These are phyloP conservation scores for Spathaspora sp. DNA, from an alignment of 805 yeast genomes.

Conservation along the genomic window DNA sequence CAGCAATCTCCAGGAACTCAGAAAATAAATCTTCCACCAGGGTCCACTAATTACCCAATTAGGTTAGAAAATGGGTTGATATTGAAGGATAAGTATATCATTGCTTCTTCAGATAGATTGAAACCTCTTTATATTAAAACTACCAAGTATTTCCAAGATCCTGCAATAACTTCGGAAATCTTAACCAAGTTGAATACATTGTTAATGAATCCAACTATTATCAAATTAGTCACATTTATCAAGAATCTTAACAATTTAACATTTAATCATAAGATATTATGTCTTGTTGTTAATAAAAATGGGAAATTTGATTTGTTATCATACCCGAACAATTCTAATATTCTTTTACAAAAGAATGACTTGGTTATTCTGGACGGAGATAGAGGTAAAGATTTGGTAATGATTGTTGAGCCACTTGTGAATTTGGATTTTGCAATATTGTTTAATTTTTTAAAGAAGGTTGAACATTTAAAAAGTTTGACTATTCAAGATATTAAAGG, in stretches of 20 bases:
- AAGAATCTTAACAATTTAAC: constrained; percentile 39
- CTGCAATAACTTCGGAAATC: constrained; percentile 22
- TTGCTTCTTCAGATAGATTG: constrained; percentile 53
- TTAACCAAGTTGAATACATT: constrained; percentile 23
- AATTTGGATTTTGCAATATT: constrained; percentile 64
- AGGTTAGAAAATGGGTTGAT: constrained; percentile 62
- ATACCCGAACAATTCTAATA: constrained; percentile 61
- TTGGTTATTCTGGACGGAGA: constrained; percentile 80
- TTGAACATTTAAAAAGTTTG: constrained; percentile 59
- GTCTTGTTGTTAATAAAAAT: constrained; percentile 55
- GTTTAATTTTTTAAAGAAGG: constrained; percentile 70
- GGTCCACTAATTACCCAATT: constrained; percentile 12
- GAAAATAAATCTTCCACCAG: constrained; percentile 3
- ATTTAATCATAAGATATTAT: constrained; percentile 36
- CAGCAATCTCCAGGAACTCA: neutral
- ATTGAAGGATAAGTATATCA: constrained; percentile 51
- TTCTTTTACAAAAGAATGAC: constrained; percentile 55
- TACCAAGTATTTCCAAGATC: constrained; percentile 48
- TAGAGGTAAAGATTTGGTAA: constrained; percentile 75
- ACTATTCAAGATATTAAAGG: constrained; percentile 25
- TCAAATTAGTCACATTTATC: constrained; percentile 33
- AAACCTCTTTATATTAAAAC: constrained; percentile 47
- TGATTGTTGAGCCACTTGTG: constrained; percentile 64
- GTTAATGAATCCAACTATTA: constrained; percentile 23
- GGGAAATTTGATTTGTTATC: constrained; percentile 70